phyloP scores from a whole-genome alignment of 2,329 filamentous ascomycete species.

The Apiospora koreana region DNA sequence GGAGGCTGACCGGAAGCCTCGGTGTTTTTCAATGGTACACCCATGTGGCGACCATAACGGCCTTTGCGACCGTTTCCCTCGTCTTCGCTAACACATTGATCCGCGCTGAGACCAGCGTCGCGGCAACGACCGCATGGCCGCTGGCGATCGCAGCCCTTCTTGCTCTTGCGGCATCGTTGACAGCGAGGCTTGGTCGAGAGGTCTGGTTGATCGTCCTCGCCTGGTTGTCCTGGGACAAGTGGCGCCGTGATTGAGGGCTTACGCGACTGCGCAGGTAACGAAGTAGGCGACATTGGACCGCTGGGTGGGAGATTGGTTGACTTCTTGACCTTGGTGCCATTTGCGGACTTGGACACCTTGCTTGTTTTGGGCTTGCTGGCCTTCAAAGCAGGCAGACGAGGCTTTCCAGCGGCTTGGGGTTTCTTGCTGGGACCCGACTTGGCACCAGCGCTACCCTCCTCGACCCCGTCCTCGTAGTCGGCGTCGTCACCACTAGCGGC shows the following conservation, averaged over 20 bases:
- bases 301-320: constrained; percentile 34
- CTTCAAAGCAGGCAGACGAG: constrained; percentile 39
- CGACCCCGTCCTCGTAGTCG: constrained; percentile 44
- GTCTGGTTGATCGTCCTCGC: constrained; percentile 90
- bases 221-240: constrained; percentile 52
- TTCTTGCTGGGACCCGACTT: constrained; percentile 44
- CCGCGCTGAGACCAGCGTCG: constrained; percentile 89
- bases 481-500: constrained; percentile 61
- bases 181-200: constrained; percentile 94
- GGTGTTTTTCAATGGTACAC: constrained; percentile 62
- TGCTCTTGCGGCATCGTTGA: constrained; percentile 98
- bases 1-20: constrained; percentile 42
- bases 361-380: constrained; percentile 44
- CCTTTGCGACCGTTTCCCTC: constrained; percentile 97
- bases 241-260: constrained; percentile 73
- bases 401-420: constrained; percentile 35
- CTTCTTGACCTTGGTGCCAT: constrained; percentile 57
- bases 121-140: constrained; percentile 93
- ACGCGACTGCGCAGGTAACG: constrained; percentile 67
- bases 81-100: constrained; percentile 95
- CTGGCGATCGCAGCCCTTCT: constrained; percentile 98
- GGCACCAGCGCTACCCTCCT: not conserved
- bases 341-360: constrained; percentile 39
- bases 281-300: constrained; percentile 63
- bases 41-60: constrained; percentile 77